Evolutionary conservation across 306 rosid genomes (phyloP).

Genomic region (Trifolium repens): DNA sequence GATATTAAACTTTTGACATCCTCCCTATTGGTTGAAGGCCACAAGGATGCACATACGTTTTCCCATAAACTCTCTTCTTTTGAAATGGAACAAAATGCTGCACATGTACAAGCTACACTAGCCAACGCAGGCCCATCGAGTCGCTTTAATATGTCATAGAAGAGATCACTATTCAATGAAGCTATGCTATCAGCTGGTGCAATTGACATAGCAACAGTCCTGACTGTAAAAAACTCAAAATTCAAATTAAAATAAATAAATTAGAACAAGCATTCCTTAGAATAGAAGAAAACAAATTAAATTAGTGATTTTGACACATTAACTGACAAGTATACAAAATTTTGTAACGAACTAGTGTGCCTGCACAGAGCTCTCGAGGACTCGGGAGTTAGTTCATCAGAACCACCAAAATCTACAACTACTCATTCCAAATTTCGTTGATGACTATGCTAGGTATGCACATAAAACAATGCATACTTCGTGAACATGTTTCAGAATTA

Average conservation of each 20-base stretch:
- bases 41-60: slow-evolving; percentile 78
- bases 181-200: slow-evolving; percentile 61
- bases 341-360: not conserved
- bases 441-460: no score
- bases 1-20: slow-evolving; percentile 77
- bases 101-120: slow-evolving; percentile 84
- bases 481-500: no score
- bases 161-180: slow-evolving; percentile 77
- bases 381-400: no score
- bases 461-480: no score
- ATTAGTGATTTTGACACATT: not conserved
- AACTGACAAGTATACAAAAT: no score
- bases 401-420: no score
- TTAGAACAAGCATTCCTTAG: not conserved
- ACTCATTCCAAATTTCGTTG: no score
- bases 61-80: slow-evolving; percentile 92
- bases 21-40: slow-evolving; percentile 89
- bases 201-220: slow-evolving; percentile 49
- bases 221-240: slow-evolving; percentile 47
- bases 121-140: slow-evolving; percentile 88
- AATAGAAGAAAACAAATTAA: not conserved
- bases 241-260: slow-evolving; percentile 12
- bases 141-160: slow-evolving; percentile 78
- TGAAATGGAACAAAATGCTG: slow-evolving; percentile 75
- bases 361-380: not conserved